Conservation (phyloP, 2,329 filamentous ascomycete species). For the Paraphoma sp. region DNA sequence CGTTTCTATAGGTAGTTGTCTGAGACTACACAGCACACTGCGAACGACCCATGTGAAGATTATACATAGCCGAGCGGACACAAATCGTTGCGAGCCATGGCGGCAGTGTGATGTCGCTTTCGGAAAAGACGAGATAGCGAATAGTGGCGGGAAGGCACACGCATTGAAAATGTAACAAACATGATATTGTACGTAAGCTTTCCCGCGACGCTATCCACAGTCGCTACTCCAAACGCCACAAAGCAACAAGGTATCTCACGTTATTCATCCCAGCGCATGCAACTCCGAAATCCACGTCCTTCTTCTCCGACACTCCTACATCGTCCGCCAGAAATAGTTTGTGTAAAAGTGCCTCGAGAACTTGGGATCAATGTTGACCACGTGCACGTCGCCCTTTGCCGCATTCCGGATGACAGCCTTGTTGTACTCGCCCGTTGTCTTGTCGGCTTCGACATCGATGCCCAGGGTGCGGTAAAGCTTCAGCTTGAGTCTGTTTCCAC, state of each 20-base stretch:
- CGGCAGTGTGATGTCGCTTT: no score
- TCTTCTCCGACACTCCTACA: constrained; percentile 55
- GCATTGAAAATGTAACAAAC: no score
- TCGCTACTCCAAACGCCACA: not conserved
- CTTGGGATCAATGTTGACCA: constrained; percentile 92
- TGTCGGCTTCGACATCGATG: constrained; percentile 84
- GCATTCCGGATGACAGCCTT: constrained; percentile 86
- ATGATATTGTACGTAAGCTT: no score
- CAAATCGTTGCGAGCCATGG: no score
- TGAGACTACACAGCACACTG: no score
- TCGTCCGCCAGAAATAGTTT: constrained; percentile 92
- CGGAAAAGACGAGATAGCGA: no score
- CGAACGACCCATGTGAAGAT: no score
- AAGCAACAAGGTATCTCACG: constrained; percentile 12
- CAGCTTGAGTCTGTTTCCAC: constrained; percentile 69
- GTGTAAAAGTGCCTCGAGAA: constrained; percentile 92
- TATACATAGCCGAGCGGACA: no score
- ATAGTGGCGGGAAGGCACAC: no score
- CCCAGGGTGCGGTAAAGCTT: constrained; percentile 91
- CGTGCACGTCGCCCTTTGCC: constrained; percentile 88
- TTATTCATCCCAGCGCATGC: constrained; percentile 4
- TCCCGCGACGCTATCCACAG: no score
- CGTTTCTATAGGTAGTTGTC: no score
- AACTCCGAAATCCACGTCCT: not conserved
- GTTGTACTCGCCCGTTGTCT: constrained; percentile 76